phyloP scores from a whole-genome alignment of 805 yeast genomes.

The Hanseniaspora valbyensis region DNA sequence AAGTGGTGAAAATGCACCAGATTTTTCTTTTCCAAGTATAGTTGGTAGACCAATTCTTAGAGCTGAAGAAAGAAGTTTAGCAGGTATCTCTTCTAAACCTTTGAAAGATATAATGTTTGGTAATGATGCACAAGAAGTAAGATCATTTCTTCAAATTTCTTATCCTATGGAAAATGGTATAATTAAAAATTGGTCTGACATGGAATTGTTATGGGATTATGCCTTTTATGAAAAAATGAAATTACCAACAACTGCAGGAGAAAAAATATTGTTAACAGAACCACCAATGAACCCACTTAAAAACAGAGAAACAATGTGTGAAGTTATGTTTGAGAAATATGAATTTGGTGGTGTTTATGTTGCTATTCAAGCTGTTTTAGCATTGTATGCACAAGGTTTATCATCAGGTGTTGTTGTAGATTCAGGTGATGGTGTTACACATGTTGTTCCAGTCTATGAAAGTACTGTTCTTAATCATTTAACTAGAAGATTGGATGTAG shows the following conservation, averaged over 20 bases:
- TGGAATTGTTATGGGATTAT: conserved; percentile 97
- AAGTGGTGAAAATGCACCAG: conserved; percentile 95
- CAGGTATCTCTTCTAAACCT: conserved; percentile 45
- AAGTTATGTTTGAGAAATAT: conserved; percentile 87
- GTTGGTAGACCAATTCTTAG: conserved; percentile 95
- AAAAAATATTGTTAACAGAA: conserved; percentile 81
- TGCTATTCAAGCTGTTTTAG: conserved; percentile 96
- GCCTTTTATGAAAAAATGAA: conserved; percentile 88
- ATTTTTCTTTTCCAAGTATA: conserved; percentile 89
- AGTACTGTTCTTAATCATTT: conserved; percentile 91
- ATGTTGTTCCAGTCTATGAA: conserved; percentile 95
- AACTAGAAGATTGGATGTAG: conserved; percentile 86
- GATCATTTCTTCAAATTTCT: conserved; percentile 82
- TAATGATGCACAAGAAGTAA: conserved; percentile 80
- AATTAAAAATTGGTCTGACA: conserved; percentile 95
- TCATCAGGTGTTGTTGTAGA: conserved; percentile 97
- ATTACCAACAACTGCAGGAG: conserved; percentile 60
- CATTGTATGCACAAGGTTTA: conserved; percentile 91
- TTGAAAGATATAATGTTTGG: conserved; percentile 97
- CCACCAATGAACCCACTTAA: conserved; percentile 96
- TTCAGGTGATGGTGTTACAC: conserved; percentile 92
- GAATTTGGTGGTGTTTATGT: conserved; percentile 89
- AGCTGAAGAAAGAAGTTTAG: conserved; percentile 77
- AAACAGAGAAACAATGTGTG: conserved; percentile 86
- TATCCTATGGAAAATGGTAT: conserved; percentile 99